These are phyloP conservation scores for Tolypocladium inflatum DNA, from an alignment of 2,329 filamentous ascomycete genomes.

Conservation along the genomic window DNA sequence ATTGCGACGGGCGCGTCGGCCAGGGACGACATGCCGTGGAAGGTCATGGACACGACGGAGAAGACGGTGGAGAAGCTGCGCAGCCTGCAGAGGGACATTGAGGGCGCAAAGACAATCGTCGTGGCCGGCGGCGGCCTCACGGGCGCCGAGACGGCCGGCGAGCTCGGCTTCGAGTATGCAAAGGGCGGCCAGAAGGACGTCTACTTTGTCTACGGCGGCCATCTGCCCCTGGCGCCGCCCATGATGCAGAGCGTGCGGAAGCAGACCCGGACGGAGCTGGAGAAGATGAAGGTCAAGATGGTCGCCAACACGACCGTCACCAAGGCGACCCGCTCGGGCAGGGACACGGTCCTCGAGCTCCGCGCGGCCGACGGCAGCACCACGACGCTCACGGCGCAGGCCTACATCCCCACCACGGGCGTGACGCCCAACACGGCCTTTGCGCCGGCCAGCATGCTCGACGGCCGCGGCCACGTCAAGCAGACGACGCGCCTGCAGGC, in stretches of 20 bases:
- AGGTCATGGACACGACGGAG: conserved; percentile 31
- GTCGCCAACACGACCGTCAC: conserved; percentile 29
- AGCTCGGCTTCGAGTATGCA: conserved; percentile 39
- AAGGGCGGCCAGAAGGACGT: conserved; percentile 34
- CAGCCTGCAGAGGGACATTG: conserved; percentile 25
- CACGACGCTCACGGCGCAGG: conserved; percentile 28
- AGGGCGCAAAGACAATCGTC: conserved; percentile 35
- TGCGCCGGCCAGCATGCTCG: conserved; percentile 25
- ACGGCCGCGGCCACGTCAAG: conserved; percentile 21
- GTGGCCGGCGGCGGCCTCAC: conserved; percentile 42
- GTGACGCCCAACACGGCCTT: conserved; percentile 34
- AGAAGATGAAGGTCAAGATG: conserved; percentile 32
- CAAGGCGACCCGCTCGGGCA: conserved; percentile 11
- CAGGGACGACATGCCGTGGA: conserved; percentile 38
- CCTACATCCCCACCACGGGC: conserved; percentile 39
- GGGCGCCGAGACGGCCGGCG: conserved; percentile 40
- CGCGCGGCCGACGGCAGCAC: conserved; percentile 20
- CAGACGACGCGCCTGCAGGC: conserved; percentile 27
- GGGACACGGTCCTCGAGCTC: conserved; percentile 24
- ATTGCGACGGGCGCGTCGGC: conserved; percentile 43
- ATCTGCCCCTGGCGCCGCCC: conserved; percentile 26
- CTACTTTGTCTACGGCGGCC: conserved; percentile 29
- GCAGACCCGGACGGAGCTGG: conserved; percentile 27
- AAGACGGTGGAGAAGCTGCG: conserved; percentile 30
- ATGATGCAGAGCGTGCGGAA: conserved; percentile 27